Percentiles rank a stretch among this genome's conserved stretches.
These are phyloP conservation scores for Kazachstania martiniae DNA, from an alignment of 805 yeast species.

Conservation along the genomic window DNA sequence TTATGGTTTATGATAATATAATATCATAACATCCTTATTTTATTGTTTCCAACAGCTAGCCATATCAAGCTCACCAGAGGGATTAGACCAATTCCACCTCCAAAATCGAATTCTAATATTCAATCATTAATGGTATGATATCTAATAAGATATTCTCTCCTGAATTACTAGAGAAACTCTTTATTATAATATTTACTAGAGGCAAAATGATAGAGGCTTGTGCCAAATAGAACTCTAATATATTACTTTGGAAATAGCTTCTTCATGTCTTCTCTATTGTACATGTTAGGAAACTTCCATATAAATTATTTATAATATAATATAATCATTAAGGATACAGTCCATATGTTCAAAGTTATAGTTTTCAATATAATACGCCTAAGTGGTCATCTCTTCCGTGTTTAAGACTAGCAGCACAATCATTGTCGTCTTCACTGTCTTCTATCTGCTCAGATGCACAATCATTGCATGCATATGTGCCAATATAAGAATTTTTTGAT, in stretches of 20 bases:
- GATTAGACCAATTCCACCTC: too few species aligned
- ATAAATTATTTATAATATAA: too few species aligned
- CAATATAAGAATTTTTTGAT: not conserved
- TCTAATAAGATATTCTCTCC: not conserved
- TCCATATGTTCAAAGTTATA: not conserved
- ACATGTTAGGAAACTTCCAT: not conserved
- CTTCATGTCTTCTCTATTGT: not conserved
- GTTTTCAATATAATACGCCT: not conserved
- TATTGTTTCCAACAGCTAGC: too few species aligned
- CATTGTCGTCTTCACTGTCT: not conserved
- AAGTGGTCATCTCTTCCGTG: too few species aligned
- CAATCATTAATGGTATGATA: not conserved
- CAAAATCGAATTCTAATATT: not conserved
- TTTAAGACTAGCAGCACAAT: not conserved
- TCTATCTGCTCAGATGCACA: not conserved
- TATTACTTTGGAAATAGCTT: not conserved
- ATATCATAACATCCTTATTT: too few species aligned
- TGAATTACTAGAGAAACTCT: not conserved
- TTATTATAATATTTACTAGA: not conserved
- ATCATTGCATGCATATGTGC: not conserved
- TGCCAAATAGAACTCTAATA: not conserved
- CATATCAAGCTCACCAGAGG: too few species aligned
- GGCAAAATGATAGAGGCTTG: not conserved
- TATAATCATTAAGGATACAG: too few species aligned
- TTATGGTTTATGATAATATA: too few species aligned